Evolutionary conservation across 352 stramenopile species (phyloP).

Genomic region (Phytophthora citricola): DNA sequence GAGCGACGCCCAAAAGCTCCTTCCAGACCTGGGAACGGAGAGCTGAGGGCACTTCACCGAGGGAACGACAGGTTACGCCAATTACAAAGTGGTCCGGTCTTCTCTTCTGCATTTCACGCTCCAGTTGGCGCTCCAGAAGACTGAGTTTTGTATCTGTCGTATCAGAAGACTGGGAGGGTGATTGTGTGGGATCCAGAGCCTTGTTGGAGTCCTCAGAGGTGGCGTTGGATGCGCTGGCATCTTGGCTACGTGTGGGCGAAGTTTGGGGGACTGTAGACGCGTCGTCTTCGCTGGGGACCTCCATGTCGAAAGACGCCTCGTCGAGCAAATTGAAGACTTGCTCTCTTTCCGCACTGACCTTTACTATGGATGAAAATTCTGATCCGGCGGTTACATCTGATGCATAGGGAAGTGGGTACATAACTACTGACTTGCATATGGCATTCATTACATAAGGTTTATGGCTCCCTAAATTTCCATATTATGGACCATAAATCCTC

Average conservation of each 20-base stretch:
- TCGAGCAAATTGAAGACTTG: slow-evolving; percentile 1
- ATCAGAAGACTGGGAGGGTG: neutral
- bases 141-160: slow-evolving; percentile 6
- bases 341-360: slow-evolving; percentile 13
- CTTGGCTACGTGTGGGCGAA: neutral
- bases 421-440: slow-evolving; percentile 1
- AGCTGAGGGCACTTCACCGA: slow-evolving; percentile 61
- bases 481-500: too few species aligned
- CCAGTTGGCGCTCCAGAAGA: slow-evolving; percentile 45
- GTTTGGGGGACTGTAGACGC: neutral
- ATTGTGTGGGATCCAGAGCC: slow-evolving; percentile 9
- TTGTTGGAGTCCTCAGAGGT: neutral
- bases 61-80: slow-evolving; percentile 70
- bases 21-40: slow-evolving; percentile 80
- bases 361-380: slow-evolving; percentile 5
- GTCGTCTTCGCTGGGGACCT: slow-evolving; percentile 16
- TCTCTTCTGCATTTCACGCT: slow-evolving; percentile 71
- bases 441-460: neutral
- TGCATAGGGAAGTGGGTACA: neutral
- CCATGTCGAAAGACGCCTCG: slow-evolving; percentile 22
- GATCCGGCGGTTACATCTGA: neutral
- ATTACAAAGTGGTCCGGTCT: slow-evolving; percentile 79
- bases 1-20: slow-evolving; percentile 75
- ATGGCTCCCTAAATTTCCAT: too few species aligned
- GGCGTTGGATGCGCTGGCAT: neutral